phyloP scores from a whole-genome alignment of 169 alveolate species.

The Plasmodium yoelii region DNA sequence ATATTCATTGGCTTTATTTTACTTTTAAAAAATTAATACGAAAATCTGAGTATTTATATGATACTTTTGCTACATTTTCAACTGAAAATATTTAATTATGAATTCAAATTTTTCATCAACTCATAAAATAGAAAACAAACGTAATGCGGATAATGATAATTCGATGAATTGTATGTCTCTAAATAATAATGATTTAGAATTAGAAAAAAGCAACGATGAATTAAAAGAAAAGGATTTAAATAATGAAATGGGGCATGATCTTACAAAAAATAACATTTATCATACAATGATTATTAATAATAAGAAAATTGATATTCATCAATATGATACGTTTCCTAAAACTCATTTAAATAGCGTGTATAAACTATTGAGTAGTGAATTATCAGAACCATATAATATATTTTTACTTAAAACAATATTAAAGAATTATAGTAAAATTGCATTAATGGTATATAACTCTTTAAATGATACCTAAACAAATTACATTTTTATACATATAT shows the following conservation, averaged over 20 bases:
- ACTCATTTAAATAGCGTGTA: conserved; percentile 57
- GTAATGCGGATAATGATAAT: conserved; percentile 1
- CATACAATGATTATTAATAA: conserved; percentile 41
- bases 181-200: conserved; percentile 40
- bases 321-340: conserved; percentile 69
- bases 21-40: not conserved
- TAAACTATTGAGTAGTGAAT: conserved; percentile 52
- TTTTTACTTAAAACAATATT: conserved; percentile 74
- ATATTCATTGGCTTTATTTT: not conserved
- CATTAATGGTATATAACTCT: conserved; percentile 59
- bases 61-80: conserved; percentile 16
- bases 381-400: conserved; percentile 74
- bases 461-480: not conserved
- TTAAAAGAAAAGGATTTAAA: conserved; percentile 7
- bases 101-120: conserved; percentile 10
- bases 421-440: conserved; percentile 52
- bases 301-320: conserved; percentile 52
- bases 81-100: conserved; percentile 27
- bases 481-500: conserved; percentile 12
- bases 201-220: conserved; percentile 33
- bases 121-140: conserved; percentile 46
- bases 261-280: conserved; percentile 39
- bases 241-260: not conserved
- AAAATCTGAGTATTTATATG: not conserved
- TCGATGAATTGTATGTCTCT: conserved; percentile 13